Conservation (phyloP, 2,329 filamentous ascomycete species). For the Alternaria gaisen region DNA sequence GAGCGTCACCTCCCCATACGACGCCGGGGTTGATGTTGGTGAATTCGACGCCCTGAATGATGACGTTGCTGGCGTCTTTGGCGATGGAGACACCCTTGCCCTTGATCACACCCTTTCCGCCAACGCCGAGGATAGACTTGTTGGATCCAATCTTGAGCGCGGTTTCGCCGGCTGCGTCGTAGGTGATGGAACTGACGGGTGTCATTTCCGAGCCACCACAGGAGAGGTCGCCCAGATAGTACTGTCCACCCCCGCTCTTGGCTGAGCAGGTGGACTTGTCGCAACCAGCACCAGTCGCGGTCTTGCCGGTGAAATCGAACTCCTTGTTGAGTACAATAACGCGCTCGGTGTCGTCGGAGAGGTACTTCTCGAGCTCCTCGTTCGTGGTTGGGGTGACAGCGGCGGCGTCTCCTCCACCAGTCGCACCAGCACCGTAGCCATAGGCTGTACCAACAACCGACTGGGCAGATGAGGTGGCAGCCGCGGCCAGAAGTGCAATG, state of each 20-base stretch:
- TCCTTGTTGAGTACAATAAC: slow-evolving; percentile 33
- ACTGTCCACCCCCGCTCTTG: slow-evolving; percentile 24
- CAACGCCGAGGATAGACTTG: slow-evolving; percentile 55
- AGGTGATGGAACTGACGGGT: slow-evolving; percentile 39
- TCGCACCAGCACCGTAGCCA: slow-evolving; percentile 35
- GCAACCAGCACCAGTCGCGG: slow-evolving; percentile 29
- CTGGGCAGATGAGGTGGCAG: slow-evolving; percentile 30
- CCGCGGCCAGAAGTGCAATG: slow-evolving; percentile 24
- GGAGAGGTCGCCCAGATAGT: slow-evolving; percentile 34
- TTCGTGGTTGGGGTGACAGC: slow-evolving; percentile 33
- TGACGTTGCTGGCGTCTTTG: slow-evolving; percentile 46
- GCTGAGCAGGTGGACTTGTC: slow-evolving; percentile 30
- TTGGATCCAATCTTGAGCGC: slow-evolving; percentile 51
- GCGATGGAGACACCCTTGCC: slow-evolving; percentile 54
- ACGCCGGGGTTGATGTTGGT: slow-evolving; percentile 51
- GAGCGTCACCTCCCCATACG: slow-evolving; percentile 53
- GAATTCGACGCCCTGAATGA: slow-evolving; percentile 54
- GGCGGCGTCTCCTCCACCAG: slow-evolving; percentile 34
- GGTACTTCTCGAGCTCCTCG: slow-evolving; percentile 33
- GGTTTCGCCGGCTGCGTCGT: slow-evolving; percentile 44
- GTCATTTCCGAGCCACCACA: slow-evolving; percentile 28
- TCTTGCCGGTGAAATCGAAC: slow-evolving; percentile 39
- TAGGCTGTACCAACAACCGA: slow-evolving; percentile 35
- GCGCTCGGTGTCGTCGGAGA: slow-evolving; percentile 30
- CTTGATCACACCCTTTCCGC: slow-evolving; percentile 52